Evolutionary conservation across 2,329 filamentous ascomycete species (phyloP), one percentile per base, ranked within the genome.

Genomic region (Fusarium clavum): DNA sequence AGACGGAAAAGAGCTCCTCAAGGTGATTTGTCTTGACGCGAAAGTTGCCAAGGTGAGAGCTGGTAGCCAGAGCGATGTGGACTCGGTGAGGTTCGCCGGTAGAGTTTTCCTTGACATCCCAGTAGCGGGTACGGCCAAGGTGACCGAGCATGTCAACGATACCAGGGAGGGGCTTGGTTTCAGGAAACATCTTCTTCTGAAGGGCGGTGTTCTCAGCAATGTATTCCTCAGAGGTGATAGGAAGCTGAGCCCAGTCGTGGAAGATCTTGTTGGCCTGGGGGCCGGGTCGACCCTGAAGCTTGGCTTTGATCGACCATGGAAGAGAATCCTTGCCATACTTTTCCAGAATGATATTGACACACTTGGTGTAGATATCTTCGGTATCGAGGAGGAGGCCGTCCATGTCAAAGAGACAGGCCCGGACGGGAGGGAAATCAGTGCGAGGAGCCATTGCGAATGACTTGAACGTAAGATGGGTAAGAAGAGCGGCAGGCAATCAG

Each of bases 321-420:
- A 98, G 84, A 16, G 83, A 79, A 2, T 93, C 91, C 52, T 89
- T 89, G 75, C 86, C 87, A 80, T 96, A 93, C 77, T 92, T 90
- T 60, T 86, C 84, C 41, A 99, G 90, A 40, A 98, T 87, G 25
- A 89, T 84, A 82, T 99, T 98, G 66, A 94, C 92, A 81, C 92
- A 92, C 27, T 88, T 79, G 0, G 94, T 96, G 84, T 98, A 98
- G 59, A 90, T 81, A 75, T 98, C 96, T 84, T 98, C 96, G 34
- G 93, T 94, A 81, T 98, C 91, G 78, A 99, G 92, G 22, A 99
- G 88, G 38, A 99, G 91, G 65, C 96, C 96, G 81, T 99, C 96
- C 94, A 98, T 98, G 84, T 99, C 96, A 80, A 99, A 98, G 71
- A 99, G 90, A 81, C 94, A 98, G 73, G 95, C 96, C 73, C 94